A percentile compares a stretch with the other conserved stretches of the same genome.
phyloP scores from a whole-genome alignment of 169 alveolate species.

The Plasmodium cynomolgi region DNA sequence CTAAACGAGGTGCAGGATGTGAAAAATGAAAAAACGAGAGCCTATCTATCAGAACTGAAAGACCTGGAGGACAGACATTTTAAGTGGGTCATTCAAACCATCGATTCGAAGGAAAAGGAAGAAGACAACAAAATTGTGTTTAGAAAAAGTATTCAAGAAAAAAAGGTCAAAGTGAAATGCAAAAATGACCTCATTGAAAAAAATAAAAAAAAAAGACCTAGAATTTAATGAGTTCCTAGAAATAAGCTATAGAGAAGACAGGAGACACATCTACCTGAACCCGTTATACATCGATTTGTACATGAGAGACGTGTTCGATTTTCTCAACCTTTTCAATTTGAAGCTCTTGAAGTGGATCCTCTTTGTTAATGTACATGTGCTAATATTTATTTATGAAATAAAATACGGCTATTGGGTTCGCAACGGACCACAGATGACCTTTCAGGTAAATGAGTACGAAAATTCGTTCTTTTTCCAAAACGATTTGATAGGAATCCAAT shows the following conservation, averaged over 20 bases:
- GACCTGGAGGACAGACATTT: slow-evolving; percentile 6
- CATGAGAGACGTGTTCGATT: slow-evolving; percentile 57
- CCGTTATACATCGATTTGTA: slow-evolving; percentile 45
- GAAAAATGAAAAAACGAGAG: neutral
- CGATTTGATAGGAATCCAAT: slow-evolving; percentile 59
- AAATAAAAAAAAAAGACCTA: slow-evolving; percentile 14
- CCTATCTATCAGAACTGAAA: slow-evolving; percentile 22
- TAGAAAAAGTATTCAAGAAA: slow-evolving; percentile 56
- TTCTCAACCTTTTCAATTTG: slow-evolving; percentile 21
- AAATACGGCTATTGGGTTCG: slow-evolving; percentile 74
- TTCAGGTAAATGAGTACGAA: slow-evolving; percentile 45
- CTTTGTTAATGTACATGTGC: slow-evolving; percentile 25
- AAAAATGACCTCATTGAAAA: slow-evolving; percentile 50
- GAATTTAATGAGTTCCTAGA: slow-evolving; percentile 68
- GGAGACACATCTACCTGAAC: slow-evolving; percentile 30
- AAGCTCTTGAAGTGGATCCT: slow-evolving; percentile 31
- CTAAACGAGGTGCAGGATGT: neutral
- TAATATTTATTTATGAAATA: slow-evolving; percentile 58
- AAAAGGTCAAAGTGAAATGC: slow-evolving; percentile 29
- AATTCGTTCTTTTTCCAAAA: slow-evolving; percentile 35
- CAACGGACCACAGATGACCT: slow-evolving; percentile 52
- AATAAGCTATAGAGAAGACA: slow-evolving; percentile 13
- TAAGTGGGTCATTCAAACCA: slow-evolving; percentile 26
- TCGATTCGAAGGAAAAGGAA: slow-evolving; percentile 10
- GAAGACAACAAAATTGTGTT: neutral